Evolutionary conservation across 169 alveolate genomes (phyloP).

Genomic region (Theileria sp.): DNA sequence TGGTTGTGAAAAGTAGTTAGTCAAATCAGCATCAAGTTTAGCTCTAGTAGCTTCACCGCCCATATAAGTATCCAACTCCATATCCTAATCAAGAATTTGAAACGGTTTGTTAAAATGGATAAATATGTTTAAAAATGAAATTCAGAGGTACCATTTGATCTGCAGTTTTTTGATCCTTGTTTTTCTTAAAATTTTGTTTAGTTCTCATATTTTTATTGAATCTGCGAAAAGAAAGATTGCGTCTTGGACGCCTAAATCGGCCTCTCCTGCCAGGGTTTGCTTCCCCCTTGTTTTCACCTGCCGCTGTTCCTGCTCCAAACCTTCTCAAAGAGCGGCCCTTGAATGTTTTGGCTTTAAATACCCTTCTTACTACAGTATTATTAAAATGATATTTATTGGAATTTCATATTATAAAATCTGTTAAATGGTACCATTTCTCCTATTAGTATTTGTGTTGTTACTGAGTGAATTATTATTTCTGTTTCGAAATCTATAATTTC

Average conservation of each 20-base stretch:
- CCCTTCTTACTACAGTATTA: conserved; percentile 1
- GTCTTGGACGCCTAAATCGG: not conserved
- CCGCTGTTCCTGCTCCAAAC: not conserved
- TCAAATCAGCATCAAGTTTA: conserved; percentile 52
- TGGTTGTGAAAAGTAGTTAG: conserved; percentile 53
- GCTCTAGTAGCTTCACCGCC: conserved; percentile 61
- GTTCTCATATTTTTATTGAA: conserved; percentile 8
- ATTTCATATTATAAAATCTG: not conserved
- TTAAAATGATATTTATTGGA: not conserved
- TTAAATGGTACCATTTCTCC: conserved; percentile 1
- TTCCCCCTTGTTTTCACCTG: not conserved
- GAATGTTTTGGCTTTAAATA: not conserved
- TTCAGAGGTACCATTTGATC: conserved; percentile 47
- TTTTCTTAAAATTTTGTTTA: conserved; percentile 25
- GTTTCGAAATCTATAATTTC: not conserved
- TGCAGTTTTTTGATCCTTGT: conserved; percentile 34
- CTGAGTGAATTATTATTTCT: not conserved
- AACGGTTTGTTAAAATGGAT: not conserved
- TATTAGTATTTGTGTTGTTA: not conserved
- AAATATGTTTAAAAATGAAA: not conserved
- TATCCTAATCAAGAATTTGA: conserved; percentile 40
- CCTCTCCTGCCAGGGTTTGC: not conserved
- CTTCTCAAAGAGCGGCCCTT: not conserved
- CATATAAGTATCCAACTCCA: conserved; percentile 67
- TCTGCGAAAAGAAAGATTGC: conserved; percentile 4